Evolutionary conservation across 2,329 filamentous ascomycete genomes (phyloP), one percentile per base, ranked within the genome.

Genomic region (Botrytis elliptica): DNA sequence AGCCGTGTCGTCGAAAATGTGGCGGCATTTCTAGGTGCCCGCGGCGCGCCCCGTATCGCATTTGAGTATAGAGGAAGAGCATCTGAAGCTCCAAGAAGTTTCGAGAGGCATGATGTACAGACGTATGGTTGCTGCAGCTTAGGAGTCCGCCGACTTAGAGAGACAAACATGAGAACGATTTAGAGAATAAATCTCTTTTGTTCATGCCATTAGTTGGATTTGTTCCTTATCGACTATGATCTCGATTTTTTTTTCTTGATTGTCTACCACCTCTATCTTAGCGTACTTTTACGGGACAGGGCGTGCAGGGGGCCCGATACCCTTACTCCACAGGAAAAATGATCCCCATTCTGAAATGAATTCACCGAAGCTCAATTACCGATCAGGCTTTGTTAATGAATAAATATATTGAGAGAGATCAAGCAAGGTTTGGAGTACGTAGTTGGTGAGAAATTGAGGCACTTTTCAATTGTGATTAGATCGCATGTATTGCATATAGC

Each of bases 61-160:
- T 67, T 72, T 38, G 67, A 38, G 64, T 44, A 36, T 67, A 57
- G 29, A 36, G 68, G 20, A 62, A 38, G 25, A 64, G 25, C 73
- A 33, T 70, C 44, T 59, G 69, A 46, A 33, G 73, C 63, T 52
- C 69, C 55, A 44, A 72, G 55, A 44, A 72, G 63, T 63, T 70
- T 76, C 68, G 71, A 75, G 59, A 78, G 67, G 71, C 78, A 79
- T 75, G 74, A 75, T 71, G 77, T 76, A 57, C 78, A 79, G 40
- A 77, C 75, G 60, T 79, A 76, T 64, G 74, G 59, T 22, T 76
- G 74, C 65, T 66, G 75, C 25, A 73, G 63, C 63, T 71, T 77
- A 65, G 74, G 74, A 36, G 74, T 74, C 52, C 76, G 73, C 55
- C 78, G 78, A 52, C 77, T 75, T 36, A 79, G 33, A 75, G 76